These are phyloP conservation scores for Drechslera avenae DNA, from an alignment of 2,329 filamentous ascomycete genomes.

Conservation along the genomic window DNA sequence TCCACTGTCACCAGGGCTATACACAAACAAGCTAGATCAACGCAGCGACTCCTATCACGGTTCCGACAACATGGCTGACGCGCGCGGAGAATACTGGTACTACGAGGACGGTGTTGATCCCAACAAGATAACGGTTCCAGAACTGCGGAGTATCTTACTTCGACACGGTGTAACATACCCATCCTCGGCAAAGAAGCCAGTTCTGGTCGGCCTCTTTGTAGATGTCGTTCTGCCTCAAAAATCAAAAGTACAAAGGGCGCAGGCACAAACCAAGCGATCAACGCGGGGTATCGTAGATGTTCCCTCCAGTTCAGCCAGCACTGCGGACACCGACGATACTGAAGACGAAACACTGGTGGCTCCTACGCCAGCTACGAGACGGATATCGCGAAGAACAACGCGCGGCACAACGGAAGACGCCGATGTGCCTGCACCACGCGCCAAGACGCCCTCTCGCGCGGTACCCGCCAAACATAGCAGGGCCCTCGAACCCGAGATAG, in stretches of 20 bases:
- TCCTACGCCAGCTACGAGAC: constrained; percentile 47
- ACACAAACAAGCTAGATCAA: neutral
- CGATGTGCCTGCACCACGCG: constrained; percentile 26
- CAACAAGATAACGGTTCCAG: constrained; percentile 79
- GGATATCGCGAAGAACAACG: constrained; percentile 44
- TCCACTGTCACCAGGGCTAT: neutral
- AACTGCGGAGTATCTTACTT: constrained; percentile 87
- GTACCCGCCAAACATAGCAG: constrained; percentile 53
- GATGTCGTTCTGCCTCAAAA: constrained; percentile 78
- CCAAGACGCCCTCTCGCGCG: constrained; percentile 45
- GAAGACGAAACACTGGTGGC: constrained; percentile 50
- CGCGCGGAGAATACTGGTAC: constrained; percentile 60
- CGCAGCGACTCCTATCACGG: neutral
- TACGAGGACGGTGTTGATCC: constrained; percentile 88
- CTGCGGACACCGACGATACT: constrained; percentile 61
- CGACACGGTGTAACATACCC: constrained; percentile 86
- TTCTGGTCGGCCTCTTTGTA: constrained; percentile 84
- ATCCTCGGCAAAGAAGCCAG: constrained; percentile 86
- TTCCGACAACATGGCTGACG: constrained; percentile 36
- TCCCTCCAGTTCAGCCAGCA: constrained; percentile 68
- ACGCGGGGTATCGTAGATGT: constrained; percentile 80
- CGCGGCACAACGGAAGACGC: constrained; percentile 50
- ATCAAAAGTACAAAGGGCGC: constrained; percentile 73
- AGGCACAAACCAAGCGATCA: constrained; percentile 80
- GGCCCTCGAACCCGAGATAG: constrained; percentile 42